Percentiles rank a stretch among this genome's conserved stretches.
phyloP scores from a whole-genome alignment of 2,329 filamentous ascomycete genomes.

The Sclerotinia glacialis region DNA sequence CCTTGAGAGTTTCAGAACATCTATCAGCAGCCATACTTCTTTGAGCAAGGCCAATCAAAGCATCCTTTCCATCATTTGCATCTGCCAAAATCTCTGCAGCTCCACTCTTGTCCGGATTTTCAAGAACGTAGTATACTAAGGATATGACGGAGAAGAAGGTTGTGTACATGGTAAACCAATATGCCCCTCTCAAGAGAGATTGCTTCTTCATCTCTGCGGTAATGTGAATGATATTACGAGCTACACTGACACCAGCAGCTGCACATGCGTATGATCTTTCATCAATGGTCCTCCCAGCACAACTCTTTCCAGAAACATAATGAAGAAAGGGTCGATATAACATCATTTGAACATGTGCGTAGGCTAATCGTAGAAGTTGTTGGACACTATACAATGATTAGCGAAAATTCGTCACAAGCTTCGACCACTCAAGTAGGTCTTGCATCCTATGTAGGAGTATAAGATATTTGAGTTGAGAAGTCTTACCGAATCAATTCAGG shows the following conservation, averaged over 20 bases:
- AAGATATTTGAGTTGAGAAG: not conserved
- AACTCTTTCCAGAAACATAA: slow-evolving; percentile 68
- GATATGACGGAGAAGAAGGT: slow-evolving; percentile 80
- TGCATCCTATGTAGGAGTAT: not conserved
- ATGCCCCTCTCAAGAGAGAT: slow-evolving; percentile 72
- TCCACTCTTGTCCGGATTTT: slow-evolving; percentile 73
- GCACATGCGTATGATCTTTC: slow-evolving; percentile 75
- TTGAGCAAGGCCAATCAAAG: slow-evolving; percentile 73
- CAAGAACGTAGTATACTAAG: slow-evolving; percentile 74
- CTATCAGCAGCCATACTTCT: slow-evolving; percentile 86
- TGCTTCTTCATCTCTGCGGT: slow-evolving; percentile 74
- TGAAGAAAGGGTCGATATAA: slow-evolving; percentile 81
- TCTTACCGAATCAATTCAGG: slow-evolving; percentile 72
- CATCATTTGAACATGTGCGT: slow-evolving; percentile 78
- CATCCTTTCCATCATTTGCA: slow-evolving; percentile 78
- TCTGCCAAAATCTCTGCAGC: slow-evolving; percentile 80
- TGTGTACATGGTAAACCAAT: slow-evolving; percentile 85
- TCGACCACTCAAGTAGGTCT: not conserved
- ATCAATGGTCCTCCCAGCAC: slow-evolving; percentile 59
- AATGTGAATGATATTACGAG: slow-evolving; percentile 74
- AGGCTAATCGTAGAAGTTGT: slow-evolving; percentile 74
- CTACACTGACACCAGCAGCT: slow-evolving; percentile 58
- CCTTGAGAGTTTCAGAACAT: slow-evolving; percentile 73
- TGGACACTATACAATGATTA: slow-evolving; percentile 51
- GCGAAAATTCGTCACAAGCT: slow-evolving; percentile 7